Conservation (phyloP, 2,329 filamentous ascomycete genomes). For the Monilinia polystroma region DNA sequence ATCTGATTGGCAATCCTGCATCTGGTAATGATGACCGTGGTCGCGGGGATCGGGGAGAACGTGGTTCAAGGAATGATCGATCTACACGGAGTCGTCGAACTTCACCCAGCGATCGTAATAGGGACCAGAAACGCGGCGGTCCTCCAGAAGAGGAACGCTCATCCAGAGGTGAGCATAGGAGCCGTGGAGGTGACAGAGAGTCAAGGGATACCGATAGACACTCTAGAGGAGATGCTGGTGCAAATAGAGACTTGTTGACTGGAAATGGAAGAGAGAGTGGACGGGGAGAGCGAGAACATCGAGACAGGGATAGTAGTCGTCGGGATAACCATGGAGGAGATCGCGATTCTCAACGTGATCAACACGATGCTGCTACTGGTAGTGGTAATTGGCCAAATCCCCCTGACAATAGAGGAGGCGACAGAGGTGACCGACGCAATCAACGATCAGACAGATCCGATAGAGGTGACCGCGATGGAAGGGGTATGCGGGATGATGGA, state of each 20-base stretch:
- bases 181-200: constrained; percentile 33
- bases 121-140: constrained; percentile 36
- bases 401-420: constrained; percentile 27
- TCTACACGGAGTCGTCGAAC: constrained; percentile 38
- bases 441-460: constrained; percentile 24
- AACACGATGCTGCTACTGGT: constrained; percentile 1
- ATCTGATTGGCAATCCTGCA: constrained; percentile 35
- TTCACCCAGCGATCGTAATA: constrained; percentile 37
- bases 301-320: constrained; percentile 27
- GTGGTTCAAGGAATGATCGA: constrained; percentile 36
- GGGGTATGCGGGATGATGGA: constrained; percentile 31
- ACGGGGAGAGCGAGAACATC: constrained; percentile 26
- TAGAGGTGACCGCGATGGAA: constrained; percentile 34
- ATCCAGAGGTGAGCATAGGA: constrained; percentile 36
- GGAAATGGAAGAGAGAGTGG: constrained; percentile 30
- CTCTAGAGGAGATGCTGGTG: constrained; percentile 8
- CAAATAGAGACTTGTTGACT: constrained; percentile 28
- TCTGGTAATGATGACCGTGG: constrained; percentile 27
- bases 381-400: constrained; percentile 16
- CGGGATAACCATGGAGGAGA: constrained; percentile 26
- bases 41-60: constrained; percentile 35
- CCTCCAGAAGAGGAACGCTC: constrained; percentile 34
- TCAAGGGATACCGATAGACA: constrained; percentile 24
- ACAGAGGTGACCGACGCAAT: constrained; percentile 29
- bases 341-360: constrained; percentile 14